Percentiles rank a stretch among this genome's conserved stretches.
phyloP scores from a whole-genome alignment of 1,284 basidiomycete species.

The Boletus calvinii region DNA sequence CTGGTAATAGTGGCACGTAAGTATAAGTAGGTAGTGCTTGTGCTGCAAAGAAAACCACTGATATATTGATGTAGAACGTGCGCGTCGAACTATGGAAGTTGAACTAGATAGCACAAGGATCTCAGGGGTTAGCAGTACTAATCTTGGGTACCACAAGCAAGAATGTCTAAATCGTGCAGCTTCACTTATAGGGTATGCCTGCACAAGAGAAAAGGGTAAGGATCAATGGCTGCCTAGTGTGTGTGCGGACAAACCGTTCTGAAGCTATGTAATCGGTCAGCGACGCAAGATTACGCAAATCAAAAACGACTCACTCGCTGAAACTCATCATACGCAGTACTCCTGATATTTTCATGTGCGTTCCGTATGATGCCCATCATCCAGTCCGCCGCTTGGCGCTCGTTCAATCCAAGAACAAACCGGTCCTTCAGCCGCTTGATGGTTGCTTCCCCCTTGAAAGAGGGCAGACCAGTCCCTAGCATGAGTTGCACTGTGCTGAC shows the following conservation, averaged over 20 bases:
- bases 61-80: background rate
- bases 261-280: conserved; percentile 40
- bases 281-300: background rate
- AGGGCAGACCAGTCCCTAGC: conserved; percentile 92
- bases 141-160: background rate
- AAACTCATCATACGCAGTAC: conserved; percentile 92
- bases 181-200: conserved; percentile 57
- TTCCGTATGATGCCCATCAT: conserved; percentile 90
- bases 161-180: background rate
- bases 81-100: background rate
- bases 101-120: conserved; percentile 5
- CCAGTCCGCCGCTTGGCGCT: conserved; percentile 90
- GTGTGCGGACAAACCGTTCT: conserved; percentile 44
- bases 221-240: background rate
- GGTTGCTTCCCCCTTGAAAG: conserved; percentile 94
- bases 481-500: conserved; percentile 89
- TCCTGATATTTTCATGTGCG: conserved; percentile 92
- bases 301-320: conserved; percentile 60
- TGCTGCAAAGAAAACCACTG: background rate
- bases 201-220: conserved; percentile 13
- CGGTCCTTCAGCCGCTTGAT: conserved; percentile 86
- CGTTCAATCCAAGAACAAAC: conserved; percentile 81
- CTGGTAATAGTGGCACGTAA: background rate
- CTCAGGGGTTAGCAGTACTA: background rate
- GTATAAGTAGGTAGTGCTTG: no score